Conservation (phyloP, 2,329 filamentous ascomycete genomes). For the Juglanconis oblonga region DNA sequence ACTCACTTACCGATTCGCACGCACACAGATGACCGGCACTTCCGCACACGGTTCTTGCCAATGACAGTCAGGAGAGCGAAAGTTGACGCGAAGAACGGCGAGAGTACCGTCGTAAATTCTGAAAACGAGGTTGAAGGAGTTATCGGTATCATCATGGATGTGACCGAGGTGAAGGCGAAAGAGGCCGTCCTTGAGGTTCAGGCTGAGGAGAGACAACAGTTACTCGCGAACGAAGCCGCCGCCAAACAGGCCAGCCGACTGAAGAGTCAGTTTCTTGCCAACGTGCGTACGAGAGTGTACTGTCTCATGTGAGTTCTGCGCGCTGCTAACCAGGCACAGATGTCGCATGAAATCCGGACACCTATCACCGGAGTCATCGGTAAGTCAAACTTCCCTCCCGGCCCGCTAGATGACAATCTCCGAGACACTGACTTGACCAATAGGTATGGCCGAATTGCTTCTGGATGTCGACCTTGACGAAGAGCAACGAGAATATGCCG, state of each 20-base stretch:
- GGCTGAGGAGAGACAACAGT: constrained; percentile 65
- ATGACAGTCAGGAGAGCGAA: constrained; percentile 53
- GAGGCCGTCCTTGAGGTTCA: constrained; percentile 62
- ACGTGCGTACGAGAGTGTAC: constrained; percentile 34
- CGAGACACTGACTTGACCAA: neutral
- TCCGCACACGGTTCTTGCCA: constrained; percentile 68
- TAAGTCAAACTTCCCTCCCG: neutral
- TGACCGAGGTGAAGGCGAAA: constrained; percentile 67
- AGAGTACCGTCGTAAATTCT: constrained; percentile 42
- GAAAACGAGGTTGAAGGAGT: constrained; percentile 64
- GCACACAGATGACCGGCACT: constrained; percentile 57
- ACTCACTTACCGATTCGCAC: neutral
- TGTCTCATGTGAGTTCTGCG: neutral
- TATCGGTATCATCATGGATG: constrained; percentile 76
- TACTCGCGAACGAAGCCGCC: constrained; percentile 72
- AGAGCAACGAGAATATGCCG: constrained; percentile 54
- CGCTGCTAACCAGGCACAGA: constrained; percentile 46
- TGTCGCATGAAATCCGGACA: constrained; percentile 63
- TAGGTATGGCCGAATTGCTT: constrained; percentile 50
- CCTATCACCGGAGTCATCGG: constrained; percentile 61
- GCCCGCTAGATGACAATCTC: no score
- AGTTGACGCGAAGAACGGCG: constrained; percentile 47
- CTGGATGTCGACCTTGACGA: constrained; percentile 49
- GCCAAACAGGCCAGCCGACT: constrained; percentile 78
- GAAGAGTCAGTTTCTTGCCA: constrained; percentile 77